phyloP scores from a whole-genome alignment of 257 asterid species.

The Solanum bukasovii region DNA sequence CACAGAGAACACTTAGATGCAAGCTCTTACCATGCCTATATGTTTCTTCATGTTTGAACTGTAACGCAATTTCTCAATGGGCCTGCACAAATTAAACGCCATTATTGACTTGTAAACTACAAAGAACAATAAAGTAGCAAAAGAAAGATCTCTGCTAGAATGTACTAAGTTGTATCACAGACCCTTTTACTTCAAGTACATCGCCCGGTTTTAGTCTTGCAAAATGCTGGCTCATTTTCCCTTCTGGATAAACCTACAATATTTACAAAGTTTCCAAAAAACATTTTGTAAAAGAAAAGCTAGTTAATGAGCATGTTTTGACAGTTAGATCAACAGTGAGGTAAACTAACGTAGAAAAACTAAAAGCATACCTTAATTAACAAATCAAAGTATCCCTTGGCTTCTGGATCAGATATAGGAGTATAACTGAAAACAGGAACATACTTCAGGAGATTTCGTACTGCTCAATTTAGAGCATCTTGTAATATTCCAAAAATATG shows the following conservation, averaged over 20 bases:
- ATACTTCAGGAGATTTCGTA: neutral
- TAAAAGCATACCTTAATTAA: conserved; percentile 66
- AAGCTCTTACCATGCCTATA: conserved; percentile 83
- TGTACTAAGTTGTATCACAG: conserved; percentile 11
- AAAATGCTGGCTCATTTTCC: conserved; percentile 97
- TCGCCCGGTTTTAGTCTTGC: conserved; percentile 93
- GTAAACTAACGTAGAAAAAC: neutral
- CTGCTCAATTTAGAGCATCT: neutral
- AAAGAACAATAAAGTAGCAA: neutral
- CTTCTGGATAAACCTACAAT: conserved; percentile 87
- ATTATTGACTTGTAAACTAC: neutral
- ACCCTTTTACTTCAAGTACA: conserved; percentile 93
- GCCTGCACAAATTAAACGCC: conserved; percentile 41
- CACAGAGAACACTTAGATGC: neutral
- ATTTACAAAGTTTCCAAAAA: neutral
- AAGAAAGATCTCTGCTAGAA: neutral
- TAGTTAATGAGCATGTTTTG: neutral
- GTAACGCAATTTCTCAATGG: conserved; percentile 78
- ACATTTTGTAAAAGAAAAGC: neutral
- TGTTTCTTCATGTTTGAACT: conserved; percentile 89
- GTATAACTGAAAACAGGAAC: conserved; percentile 65
- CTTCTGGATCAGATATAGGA: conserved; percentile 86
- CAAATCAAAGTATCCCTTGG: conserved; percentile 81
- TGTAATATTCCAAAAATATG: neutral
- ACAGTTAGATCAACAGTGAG: neutral